Evolutionary conservation across 495 filamentous ascomycete species (phyloP), one percentile per base, ranked within the genome.

Genomic region (Polyplosphaeria fusca): DNA sequence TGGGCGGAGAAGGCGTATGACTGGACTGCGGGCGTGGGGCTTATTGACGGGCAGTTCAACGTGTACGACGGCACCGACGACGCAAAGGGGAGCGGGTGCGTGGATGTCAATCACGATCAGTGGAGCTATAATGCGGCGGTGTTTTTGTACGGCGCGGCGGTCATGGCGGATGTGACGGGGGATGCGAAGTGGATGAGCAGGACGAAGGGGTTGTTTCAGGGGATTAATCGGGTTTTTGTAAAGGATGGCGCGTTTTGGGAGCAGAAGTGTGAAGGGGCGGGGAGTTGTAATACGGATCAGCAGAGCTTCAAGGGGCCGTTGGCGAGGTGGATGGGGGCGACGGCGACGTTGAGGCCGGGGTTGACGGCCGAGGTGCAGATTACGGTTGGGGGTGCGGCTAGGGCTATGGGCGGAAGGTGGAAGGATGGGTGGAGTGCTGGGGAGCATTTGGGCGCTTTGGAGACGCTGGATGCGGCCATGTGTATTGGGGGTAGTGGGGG

Each of bases 241-340:
- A 60, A 71, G n/a, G 51, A 60, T 4, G 55, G 75, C 39, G 68
- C 85, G 62, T 75, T 88, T 62, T 70, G 72, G 23, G 88, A 91
- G 66, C 76, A 79, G 26, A 77, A 82, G 37, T 91, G 87, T 74
- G 88, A 93, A 64, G 68, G 74, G 0, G 65, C 68, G 22, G 73
- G 70, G 41, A 79, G 76, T 37, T 93, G 88, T 70, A 79, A 87
- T 67, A 75, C 74, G 30, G 88, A 91, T 66, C 81, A 87, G 68
- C 74, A 74, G 47, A 79, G 76, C 42, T 90, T 89, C 76, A 91
- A 91, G 71, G 86, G 83, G 2, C 83, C 86, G 60, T 71, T 89
- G 19, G 71, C 82, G 32, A 81, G 81, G 3, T 89, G 84, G 86
- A 72, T 91, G 63, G 80, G 82, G 1, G 78, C 77, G 25, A 77